Percentiles rank a stretch among this genome's conserved stretches.
Conservation (phyloP, 768 basidiomycete species). For the Calocybe cyanea region DNA sequence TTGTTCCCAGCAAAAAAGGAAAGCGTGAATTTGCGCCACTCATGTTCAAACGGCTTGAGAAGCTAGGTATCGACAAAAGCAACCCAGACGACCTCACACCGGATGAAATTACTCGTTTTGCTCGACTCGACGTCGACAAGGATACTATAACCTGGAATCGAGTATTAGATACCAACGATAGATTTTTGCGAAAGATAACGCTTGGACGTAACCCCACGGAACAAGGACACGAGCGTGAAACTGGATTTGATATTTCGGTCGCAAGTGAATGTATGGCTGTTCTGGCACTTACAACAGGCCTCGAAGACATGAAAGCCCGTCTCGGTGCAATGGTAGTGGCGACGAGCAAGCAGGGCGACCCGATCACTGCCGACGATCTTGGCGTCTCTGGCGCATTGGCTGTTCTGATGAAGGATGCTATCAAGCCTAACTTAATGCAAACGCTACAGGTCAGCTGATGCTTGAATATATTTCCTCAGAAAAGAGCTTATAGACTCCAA, state of each 20-base stretch:
- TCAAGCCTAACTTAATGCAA: conserved; percentile 99
- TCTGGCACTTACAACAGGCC: conserved; percentile 81
- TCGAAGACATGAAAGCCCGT: conserved; percentile 88
- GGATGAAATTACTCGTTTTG: conserved; percentile 88
- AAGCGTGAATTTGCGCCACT: conserved; percentile 92
- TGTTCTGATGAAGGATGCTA: conserved; percentile 97
- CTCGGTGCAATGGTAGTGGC: conserved; percentile 98
- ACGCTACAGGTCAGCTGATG: conserved; percentile 64
- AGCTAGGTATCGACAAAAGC: conserved; percentile 93
- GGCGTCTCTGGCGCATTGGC: conserved; percentile 94
- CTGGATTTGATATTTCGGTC: conserved; percentile 96
- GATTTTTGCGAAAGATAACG: conserved; percentile 92
- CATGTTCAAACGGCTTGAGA: conserved; percentile 93
- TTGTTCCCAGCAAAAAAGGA: conserved; percentile 92
- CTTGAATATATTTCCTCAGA: too few relatives aligned
- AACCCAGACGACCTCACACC: conserved; percentile 89
- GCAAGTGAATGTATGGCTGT: conserved; percentile 99
- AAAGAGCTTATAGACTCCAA: conserved; percentile 19
- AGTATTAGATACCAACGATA: conserved; percentile 94
- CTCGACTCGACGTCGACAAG: conserved; percentile 87
- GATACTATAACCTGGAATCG: conserved; percentile 97
- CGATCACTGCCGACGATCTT: conserved; percentile 94
- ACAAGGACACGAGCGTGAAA: conserved; percentile 80
- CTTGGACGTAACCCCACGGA: conserved; percentile 91
- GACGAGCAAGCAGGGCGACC: conserved; percentile 84